Conservation (phyloP, 2,329 filamentous ascomycete species). For the Pseudogymnoascus sp. region DNA sequence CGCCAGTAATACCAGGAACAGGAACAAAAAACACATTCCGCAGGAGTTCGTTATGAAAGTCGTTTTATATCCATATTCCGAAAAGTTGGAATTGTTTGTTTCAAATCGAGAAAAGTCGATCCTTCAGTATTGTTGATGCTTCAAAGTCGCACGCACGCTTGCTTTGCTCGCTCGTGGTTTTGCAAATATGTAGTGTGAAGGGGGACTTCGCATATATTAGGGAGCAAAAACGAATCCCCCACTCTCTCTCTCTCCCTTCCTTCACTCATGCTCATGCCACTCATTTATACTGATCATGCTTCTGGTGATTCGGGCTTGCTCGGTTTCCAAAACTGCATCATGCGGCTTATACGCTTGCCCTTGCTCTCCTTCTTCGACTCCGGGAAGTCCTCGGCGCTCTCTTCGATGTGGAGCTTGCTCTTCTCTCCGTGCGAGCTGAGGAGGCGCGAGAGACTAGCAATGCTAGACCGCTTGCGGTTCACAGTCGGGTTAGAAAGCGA, state of each 20-base stretch:
- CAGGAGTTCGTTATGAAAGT: conserved; percentile 7
- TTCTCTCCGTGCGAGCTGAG: conserved; percentile 69
- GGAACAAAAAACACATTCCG: neutral
- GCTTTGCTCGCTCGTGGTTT: conserved; percentile 2
- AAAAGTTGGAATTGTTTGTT: conserved; percentile 4
- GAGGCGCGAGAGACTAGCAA: conserved; percentile 68
- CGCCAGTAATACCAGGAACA: neutral
- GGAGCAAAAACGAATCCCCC: conserved; percentile 3
- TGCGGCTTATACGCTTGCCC: conserved; percentile 61
- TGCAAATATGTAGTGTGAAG: conserved; percentile 1
- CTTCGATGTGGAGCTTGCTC: conserved; percentile 67
- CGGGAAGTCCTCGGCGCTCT: conserved; percentile 41
- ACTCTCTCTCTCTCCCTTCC: neutral
- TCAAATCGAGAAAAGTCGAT: neutral
- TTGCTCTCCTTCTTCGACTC: conserved; percentile 59
- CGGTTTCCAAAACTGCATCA: conserved; percentile 71
- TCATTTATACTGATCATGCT: neutral
- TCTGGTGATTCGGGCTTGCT: neutral
- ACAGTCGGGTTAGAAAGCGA: conserved; percentile 56
- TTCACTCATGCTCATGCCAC: neutral
- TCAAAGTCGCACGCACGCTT: conserved; percentile 1
- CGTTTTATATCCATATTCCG: conserved; percentile 9
- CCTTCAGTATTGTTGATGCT: neutral
- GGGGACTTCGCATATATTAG: neutral
- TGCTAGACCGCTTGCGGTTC: conserved; percentile 64